A percentile compares a stretch with the other conserved stretches of the same genome.
Conservation (phyloP, 2,329 filamentous ascomycete species). For the Fusarium agapanthi region DNA sequence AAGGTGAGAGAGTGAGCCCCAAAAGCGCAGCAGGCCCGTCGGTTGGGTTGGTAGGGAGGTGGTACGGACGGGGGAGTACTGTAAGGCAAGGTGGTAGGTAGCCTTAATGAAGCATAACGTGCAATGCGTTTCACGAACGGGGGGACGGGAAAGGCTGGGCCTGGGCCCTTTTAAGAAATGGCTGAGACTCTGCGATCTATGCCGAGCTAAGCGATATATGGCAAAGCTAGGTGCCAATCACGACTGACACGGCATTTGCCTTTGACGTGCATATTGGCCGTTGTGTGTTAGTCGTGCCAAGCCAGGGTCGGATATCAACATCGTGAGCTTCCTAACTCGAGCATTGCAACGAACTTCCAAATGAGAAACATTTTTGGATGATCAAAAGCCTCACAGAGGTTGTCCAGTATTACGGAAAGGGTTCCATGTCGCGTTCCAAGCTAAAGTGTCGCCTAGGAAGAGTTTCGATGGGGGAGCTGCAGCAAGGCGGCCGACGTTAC, state of each 20-base stretch:
- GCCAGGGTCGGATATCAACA: slow-evolving; percentile 11
- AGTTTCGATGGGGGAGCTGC: slow-evolving; percentile 24
- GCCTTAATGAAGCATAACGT: slow-evolving; percentile 25
- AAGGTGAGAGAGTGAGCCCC: neutral
- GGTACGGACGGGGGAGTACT: neutral
- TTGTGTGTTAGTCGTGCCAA: slow-evolving; percentile 18
- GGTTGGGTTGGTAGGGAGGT: neutral
- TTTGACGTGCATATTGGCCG: slow-evolving; percentile 26
- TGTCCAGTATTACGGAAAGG: slow-evolving; percentile 19
- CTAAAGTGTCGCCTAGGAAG: slow-evolving; percentile 17
- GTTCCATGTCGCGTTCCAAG: slow-evolving; percentile 30
- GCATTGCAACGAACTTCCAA: neutral
- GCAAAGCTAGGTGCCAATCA: slow-evolving; percentile 22
- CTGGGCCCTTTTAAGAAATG: slow-evolving; percentile 34
- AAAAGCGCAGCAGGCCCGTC: neutral
- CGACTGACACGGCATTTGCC: slow-evolving; percentile 17
- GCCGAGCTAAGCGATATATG: slow-evolving; percentile 9
- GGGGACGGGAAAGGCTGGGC: slow-evolving; percentile 31
- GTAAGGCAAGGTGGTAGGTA: slow-evolving; percentile 1
- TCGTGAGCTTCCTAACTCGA: neutral
- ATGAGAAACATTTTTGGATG: neutral
- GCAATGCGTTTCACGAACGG: slow-evolving; percentile 29
- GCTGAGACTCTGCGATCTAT: neutral
- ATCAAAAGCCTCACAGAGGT: slow-evolving; percentile 5
- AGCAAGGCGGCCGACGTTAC: slow-evolving; percentile 32